Percentiles rank a stretch among this genome's conserved stretches.
phyloP scores from a whole-genome alignment of 129 eudicot genomes.

The Sambucus nigra region DNA sequence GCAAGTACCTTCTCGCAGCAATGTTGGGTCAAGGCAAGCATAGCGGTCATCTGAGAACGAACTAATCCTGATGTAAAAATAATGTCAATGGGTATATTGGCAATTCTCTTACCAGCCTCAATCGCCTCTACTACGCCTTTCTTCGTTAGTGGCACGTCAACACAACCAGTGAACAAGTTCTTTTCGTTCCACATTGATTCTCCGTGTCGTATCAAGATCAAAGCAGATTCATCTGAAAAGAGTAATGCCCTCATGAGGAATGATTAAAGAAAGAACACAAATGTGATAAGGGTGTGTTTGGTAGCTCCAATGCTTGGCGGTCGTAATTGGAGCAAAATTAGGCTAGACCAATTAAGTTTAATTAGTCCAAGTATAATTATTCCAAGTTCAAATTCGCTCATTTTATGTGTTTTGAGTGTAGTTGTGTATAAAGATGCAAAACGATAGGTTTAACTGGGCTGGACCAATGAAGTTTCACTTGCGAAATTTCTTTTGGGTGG shows the following conservation, averaged over 20 bases:
- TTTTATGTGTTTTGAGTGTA: no score
- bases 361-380: no score
- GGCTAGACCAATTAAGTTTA: no score
- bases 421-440: no score
- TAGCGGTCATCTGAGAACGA: conserved; percentile 84
- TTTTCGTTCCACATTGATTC: conserved; percentile 94
- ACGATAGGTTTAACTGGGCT: no score
- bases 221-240: conserved; percentile 49
- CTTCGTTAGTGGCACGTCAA: conserved; percentile 77
- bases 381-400: no score
- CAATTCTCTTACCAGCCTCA: conserved; percentile 72
- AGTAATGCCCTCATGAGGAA: conserved; percentile 2
- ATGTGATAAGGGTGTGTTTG: no score
- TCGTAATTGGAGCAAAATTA: no score
- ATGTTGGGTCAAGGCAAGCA: conserved; percentile 90
- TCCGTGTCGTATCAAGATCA: conserved; percentile 75
- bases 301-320: no score
- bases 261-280: background rate
- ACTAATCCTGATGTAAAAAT: conserved; percentile 67
- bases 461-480: no score
- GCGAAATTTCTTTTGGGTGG: no score
- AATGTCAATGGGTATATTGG: conserved; percentile 57
- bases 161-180: conserved; percentile 83
- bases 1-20: conserved; percentile 54
- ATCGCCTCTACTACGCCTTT: conserved; percentile 80